A percentile compares a stretch with the other conserved stretches of the same genome.
These are phyloP conservation scores for Ceratocystis lukuohia DNA, from an alignment of 2,329 filamentous ascomycete genomes.

Conservation along the genomic window DNA sequence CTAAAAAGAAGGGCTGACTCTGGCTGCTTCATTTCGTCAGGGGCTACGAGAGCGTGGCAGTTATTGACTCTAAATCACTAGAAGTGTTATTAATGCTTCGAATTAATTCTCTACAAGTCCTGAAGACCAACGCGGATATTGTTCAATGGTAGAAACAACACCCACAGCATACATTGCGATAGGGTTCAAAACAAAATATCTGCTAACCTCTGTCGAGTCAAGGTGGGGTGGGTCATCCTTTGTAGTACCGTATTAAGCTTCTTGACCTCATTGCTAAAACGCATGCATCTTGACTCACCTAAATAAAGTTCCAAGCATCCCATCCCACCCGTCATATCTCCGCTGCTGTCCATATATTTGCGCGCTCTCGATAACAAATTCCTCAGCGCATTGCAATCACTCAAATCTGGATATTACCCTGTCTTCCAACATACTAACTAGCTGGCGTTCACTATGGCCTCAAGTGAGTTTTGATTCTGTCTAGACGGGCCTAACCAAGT, in stretches of 20 bases:
- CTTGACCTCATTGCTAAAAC: constrained; percentile 5
- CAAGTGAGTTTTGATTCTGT: neutral
- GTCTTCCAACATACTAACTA: neutral
- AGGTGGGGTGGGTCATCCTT: neutral
- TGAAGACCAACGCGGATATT: no score
- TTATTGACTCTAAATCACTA: no score
- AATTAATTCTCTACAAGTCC: no score
- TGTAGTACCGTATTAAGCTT: neutral
- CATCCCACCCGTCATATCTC: neutral
- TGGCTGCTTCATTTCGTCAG: neutral
- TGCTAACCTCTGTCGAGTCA: no score
- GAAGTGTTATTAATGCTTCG: no score
- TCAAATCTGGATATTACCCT: neutral
- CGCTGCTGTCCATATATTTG: neutral
- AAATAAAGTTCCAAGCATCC: neutral
- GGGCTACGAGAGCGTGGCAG: no score
- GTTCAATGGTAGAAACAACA: no score
- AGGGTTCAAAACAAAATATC: no score
- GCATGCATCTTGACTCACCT: constrained; percentile 4
- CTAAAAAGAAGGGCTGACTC: no score
- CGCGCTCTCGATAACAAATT: neutral
- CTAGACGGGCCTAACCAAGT: neutral
- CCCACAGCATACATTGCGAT: no score
- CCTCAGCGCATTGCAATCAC: neutral
- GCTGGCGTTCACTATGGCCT: neutral